Evolutionary conservation across 306 rosid genomes (phyloP).

Genomic region (cucumber (Cucumis sativus)): Cucumber_9930_V3 NC_026655.2:22326501-22327000

Average conservation of each 20-base stretch:
- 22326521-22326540: background rate
- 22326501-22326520: background rate
- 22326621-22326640: conserved; percentile 7
- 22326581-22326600: conserved; percentile 14
- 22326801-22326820: no score
- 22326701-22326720: no score
- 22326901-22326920: no score
- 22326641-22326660: background rate
- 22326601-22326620: conserved; percentile 6
- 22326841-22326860: no score
- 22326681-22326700: background rate
- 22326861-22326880: no score
- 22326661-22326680: background rate
- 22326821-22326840: no score
- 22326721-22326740: background rate
- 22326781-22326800: no score
- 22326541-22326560: conserved; percentile 1
- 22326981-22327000: no score
- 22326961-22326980: no score
- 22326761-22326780: background rate
- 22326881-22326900: no score
- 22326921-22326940: no score
- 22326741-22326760: background rate
- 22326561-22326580: conserved; percentile 4
- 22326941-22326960: no score